Percentiles rank a stretch among this genome's conserved stretches.
Conservation (phyloP, 2,329 filamentous ascomycete species). For the Sporothrix inflata region DNA sequence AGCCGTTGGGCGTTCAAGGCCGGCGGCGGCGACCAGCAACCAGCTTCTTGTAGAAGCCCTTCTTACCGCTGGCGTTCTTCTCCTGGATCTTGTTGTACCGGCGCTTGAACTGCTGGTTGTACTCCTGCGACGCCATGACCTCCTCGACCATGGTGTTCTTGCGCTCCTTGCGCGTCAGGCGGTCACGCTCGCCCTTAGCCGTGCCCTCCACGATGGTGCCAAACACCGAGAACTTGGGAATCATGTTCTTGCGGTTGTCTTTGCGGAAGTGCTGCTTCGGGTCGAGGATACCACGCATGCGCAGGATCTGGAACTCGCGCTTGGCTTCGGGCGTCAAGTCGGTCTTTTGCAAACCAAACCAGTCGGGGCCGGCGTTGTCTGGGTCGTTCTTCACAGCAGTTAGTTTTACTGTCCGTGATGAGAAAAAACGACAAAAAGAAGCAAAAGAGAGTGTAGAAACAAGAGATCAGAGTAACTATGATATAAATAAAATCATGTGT, state of each 20-base stretch:
- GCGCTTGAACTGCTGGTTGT: constrained; percentile 74
- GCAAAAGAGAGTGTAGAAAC: constrained; percentile 31
- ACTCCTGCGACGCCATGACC: constrained; percentile 68
- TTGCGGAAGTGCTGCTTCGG: constrained; percentile 93
- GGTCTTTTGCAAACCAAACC: constrained; percentile 88
- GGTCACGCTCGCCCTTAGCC: constrained; percentile 81
- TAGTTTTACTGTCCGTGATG: constrained; percentile 4
- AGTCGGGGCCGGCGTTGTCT: constrained; percentile 73
- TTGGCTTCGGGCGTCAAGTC: constrained; percentile 77
- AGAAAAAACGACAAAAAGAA: constrained; percentile 27
- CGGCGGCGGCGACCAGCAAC: constrained; percentile 48
- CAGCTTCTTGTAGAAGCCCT: constrained; percentile 82
- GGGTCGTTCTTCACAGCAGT: constrained; percentile 38
- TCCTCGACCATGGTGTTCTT: constrained; percentile 88
- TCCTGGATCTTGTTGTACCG: constrained; percentile 87
- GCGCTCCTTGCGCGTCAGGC: constrained; percentile 83
- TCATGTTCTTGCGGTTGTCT: constrained; percentile 67
- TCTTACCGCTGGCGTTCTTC: constrained; percentile 84
- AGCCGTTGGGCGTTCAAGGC: constrained; percentile 25
- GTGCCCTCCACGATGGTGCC: constrained; percentile 87
- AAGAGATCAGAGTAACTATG: constrained; percentile 71
- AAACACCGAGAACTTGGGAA: constrained; percentile 84
- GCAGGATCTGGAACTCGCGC: constrained; percentile 84
- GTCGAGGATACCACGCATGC: constrained; percentile 87
- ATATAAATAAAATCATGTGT: constrained; percentile 60